These are phyloP conservation scores for Starmerella davenportii DNA, from an alignment of 805 yeast species.

Conservation along the genomic window DNA sequence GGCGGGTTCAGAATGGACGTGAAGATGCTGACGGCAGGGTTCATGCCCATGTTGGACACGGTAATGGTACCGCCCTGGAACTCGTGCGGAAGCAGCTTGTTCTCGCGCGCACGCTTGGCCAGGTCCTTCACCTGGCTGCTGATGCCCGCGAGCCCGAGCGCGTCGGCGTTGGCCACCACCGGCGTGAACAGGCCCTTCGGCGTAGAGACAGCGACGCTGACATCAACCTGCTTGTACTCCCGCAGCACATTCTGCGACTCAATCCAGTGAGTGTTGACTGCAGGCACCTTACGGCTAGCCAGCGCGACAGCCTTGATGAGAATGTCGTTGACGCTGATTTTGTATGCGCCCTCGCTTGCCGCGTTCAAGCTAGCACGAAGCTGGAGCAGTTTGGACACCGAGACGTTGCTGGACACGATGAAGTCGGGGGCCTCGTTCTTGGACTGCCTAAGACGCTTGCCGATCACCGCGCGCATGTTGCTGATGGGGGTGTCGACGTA, in stretches of 20 bases:
- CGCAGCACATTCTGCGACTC: conserved; percentile 79
- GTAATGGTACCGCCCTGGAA: conserved; percentile 99
- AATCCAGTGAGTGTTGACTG: conserved; percentile 85
- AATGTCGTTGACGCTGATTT: conserved; percentile 83
- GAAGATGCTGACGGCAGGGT: conserved; percentile 77
- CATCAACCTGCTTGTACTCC: conserved; percentile 80
- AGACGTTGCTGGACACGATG: conserved; percentile 71
- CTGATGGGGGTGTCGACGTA: conserved; percentile 75
- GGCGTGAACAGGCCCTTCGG: conserved; percentile 97
- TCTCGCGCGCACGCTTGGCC: conserved; percentile 89
- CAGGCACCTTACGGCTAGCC: conserved; percentile 82
- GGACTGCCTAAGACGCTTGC: conserved; percentile 70
- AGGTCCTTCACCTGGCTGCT: conserved; percentile 75
- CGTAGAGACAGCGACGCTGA: conserved; percentile 96
- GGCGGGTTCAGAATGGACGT: conserved; percentile 98
- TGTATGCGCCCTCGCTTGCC: conserved; percentile 68
- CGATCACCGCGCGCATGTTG: conserved; percentile 86
- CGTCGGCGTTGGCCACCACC: conserved; percentile 71
- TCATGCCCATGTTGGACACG: conserved; percentile 98
- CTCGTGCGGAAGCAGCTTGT: conserved; percentile 87
- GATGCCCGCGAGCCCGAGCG: conserved; percentile 69
- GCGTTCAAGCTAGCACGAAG: conserved; percentile 80
- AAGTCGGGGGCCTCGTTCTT: conserved; percentile 79
- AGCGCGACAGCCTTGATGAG: conserved; percentile 85
- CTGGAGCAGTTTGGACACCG: conserved; percentile 79